Evolutionary conservation across 768 basidiomycete species (phyloP).

Genomic region (Pleurotus tuber-regium): DNA sequence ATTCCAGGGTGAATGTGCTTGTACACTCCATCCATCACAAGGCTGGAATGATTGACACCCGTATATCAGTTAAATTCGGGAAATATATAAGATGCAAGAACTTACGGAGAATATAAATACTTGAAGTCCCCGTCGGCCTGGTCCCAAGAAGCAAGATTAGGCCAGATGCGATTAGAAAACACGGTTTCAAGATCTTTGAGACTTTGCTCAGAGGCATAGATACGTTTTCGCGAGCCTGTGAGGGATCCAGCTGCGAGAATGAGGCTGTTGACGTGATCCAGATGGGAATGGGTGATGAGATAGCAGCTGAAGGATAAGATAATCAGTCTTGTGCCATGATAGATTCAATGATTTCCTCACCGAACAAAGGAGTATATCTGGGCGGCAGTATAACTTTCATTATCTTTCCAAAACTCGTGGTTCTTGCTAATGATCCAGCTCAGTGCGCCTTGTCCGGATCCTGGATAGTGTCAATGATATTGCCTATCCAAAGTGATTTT

Average conservation of each 20-base stretch:
- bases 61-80: conserved; percentile 13
- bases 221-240: conserved; percentile 53
- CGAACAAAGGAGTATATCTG: conserved; percentile 55
- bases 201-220: conserved; percentile 59
- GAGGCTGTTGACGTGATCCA: conserved; percentile 86
- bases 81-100: conserved; percentile 16
- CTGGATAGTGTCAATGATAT: conserved; percentile 33
- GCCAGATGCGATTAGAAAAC: conserved; percentile 84
- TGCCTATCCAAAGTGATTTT: not conserved
- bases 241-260: conserved; percentile 79
- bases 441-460: conserved; percentile 85
- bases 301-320: conserved; percentile 57
- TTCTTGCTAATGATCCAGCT: conserved; percentile 53
- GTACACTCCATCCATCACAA: conserved; percentile 54
- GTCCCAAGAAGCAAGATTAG: conserved; percentile 76
- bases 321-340: conserved; percentile 4
- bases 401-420: conserved; percentile 49
- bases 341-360: conserved; percentile 29
- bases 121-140: conserved; percentile 57
- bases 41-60: conserved; percentile 36
- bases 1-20: conserved; percentile 48
- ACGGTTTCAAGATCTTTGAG: conserved; percentile 68
- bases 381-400: conserved; percentile 35
- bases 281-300: conserved; percentile 84
- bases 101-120: conserved; percentile 66